phyloP scores from a whole-genome alignment of 1,284 basidiomycete genomes.

The Athelia psychrophila region DNA sequence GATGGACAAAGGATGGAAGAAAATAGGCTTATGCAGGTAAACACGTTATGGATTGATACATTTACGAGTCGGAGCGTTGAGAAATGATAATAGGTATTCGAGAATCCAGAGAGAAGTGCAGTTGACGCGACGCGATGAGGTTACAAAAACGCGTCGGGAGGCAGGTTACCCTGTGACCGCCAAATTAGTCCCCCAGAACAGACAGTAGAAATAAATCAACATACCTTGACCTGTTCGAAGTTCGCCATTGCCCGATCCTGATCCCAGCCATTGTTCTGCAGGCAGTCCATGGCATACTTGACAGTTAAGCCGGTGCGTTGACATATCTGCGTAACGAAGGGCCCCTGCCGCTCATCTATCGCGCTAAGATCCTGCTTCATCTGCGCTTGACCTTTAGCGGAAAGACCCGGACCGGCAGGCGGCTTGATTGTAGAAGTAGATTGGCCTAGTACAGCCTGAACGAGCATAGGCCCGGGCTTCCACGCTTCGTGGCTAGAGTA shows the following conservation, averaged over 20 bases:
- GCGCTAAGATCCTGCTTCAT: conserved; percentile 43
- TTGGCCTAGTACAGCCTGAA: conserved; percentile 44
- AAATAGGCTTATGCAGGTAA: not conserved
- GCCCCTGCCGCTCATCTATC: conserved; percentile 67
- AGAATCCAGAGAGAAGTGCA: not conserved
- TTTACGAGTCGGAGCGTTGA: not conserved
- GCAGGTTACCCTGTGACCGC: conserved; percentile 32
- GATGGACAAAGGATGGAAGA: no score
- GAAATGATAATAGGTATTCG: not conserved
- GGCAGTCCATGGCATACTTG: conserved; percentile 76
- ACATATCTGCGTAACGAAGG: conserved; percentile 64
- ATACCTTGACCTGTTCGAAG: conserved; percentile 80
- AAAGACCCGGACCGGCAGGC: conserved; percentile 18
- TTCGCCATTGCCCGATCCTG: conserved; percentile 72
- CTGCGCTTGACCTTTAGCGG: conserved; percentile 8
- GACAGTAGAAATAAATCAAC: conserved; percentile 18
- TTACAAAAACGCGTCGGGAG: conserved; percentile 42
- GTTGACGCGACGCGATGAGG: not conserved
- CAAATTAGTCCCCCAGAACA: conserved; percentile 13
- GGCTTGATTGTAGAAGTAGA: conserved; percentile 20
- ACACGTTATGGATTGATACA: not conserved
- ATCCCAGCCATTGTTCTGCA: conserved; percentile 82
- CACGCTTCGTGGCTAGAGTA: conserved; percentile 85
- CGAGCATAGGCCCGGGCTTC: conserved; percentile 66
- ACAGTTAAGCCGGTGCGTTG: conserved; percentile 74